These are phyloP conservation scores for Aspergillus arachidicola DNA, from an alignment of 2,329 filamentous ascomycete genomes.

Conservation along the genomic window DNA sequence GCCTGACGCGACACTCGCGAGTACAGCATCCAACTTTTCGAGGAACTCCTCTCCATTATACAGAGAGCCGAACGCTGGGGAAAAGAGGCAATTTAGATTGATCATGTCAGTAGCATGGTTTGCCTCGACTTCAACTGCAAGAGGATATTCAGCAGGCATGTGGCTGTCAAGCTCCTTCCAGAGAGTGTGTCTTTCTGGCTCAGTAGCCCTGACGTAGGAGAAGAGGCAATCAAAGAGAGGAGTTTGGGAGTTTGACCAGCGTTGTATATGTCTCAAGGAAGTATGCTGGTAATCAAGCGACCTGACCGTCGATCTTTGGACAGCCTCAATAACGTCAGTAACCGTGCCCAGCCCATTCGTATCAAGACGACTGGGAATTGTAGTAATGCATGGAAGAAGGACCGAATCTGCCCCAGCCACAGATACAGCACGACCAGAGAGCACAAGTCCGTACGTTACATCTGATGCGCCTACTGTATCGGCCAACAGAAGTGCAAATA, in stretches of 20 bases:
- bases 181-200: conserved; percentile 18
- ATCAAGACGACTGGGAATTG: conserved; percentile 38
- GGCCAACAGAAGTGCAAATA: conserved; percentile 38
- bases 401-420: conserved; percentile 35
- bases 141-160: conserved; percentile 39
- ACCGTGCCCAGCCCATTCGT: conserved; percentile 23
- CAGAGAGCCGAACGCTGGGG: conserved; percentile 26
- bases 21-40: conserved; percentile 35
- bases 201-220: conserved; percentile 30
- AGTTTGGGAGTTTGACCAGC: conserved; percentile 34
- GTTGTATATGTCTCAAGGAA: conserved; percentile 38
- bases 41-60: conserved; percentile 29
- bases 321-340: conserved; percentile 23
- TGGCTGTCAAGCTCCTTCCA: conserved; percentile 36
- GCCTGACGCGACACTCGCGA: conserved; percentile 29
- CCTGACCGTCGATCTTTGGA: conserved; percentile 28
- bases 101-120: conserved; percentile 25
- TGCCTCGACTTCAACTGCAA: conserved; percentile 39
- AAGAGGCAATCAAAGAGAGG: conserved; percentile 41
- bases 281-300: conserved; percentile 41
- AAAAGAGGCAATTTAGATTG: conserved; percentile 28
- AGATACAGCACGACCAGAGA: conserved; percentile 37
- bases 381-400: conserved; percentile 40
- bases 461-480: conserved; percentile 30
- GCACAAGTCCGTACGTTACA: conserved; percentile 37